Percentiles rank a stretch among this genome's conserved stretches.
Evolutionary conservation across 2,329 filamentous ascomycete species (phyloP).

Genomic region (Gyromitra esculenta): DNA sequence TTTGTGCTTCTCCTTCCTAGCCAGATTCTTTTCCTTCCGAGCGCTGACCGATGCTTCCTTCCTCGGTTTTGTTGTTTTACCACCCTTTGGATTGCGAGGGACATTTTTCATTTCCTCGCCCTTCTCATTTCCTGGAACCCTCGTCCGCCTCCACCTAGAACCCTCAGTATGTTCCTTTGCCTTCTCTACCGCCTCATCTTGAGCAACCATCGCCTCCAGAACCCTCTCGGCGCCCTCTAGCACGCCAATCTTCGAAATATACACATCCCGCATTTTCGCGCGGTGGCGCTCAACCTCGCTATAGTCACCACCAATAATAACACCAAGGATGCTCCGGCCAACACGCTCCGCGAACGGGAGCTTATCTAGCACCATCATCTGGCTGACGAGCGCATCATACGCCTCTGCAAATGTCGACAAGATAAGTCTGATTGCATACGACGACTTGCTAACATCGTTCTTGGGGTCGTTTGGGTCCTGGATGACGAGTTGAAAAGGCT

Average conservation of each 20-base stretch:
- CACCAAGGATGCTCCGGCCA: conserved; percentile 71
- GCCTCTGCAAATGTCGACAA: conserved; percentile 75
- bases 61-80: not conserved
- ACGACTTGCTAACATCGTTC: conserved; percentile 93
- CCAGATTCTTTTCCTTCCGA: not conserved
- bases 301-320: conserved; percentile 82
- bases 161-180: not conserved
- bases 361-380: conserved; percentile 67
- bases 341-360: conserved; percentile 58
- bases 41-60: not conserved
- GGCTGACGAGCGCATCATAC: conserved; percentile 67
- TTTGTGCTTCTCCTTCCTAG: not conserved
- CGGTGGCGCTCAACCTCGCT: conserved; percentile 76
- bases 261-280: conserved; percentile 58
- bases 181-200: not conserved
- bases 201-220: not conserved
- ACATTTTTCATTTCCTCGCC: not conserved
- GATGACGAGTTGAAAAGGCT: conserved; percentile 71
- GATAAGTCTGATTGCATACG: conserved; percentile 74
- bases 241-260: conserved; percentile 45
- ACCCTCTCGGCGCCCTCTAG: not conserved
- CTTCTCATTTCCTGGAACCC: not conserved
- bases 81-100: not conserved
- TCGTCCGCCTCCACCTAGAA: not conserved
- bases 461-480: conserved; percentile 85